These are phyloP conservation scores for Adiantum capillusveneris DNA, from an alignment of 75 land plant genomes.

Conservation along the genomic window DNA sequence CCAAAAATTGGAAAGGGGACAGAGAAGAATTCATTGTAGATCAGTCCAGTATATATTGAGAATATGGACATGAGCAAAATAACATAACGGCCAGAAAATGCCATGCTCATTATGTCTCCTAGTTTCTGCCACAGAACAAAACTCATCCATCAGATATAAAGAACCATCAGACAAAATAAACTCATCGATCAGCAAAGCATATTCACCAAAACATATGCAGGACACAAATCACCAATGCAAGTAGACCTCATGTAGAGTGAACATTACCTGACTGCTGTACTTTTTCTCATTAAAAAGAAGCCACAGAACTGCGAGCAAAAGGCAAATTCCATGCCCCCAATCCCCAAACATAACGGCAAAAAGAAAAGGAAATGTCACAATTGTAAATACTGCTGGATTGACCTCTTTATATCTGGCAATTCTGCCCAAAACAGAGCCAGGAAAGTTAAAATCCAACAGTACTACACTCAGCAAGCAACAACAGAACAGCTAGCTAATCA, in stretches of 20 bases:
- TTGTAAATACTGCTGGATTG: conserved; percentile 85
- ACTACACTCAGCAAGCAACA: too few relatives aligned
- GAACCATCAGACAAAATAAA: too few relatives aligned
- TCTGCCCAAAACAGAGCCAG: conserved; percentile 31
- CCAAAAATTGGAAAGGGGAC: conserved; percentile 76
- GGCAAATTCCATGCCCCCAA: conserved; percentile 95
- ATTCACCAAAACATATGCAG: too few relatives aligned
- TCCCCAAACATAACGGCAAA: conserved; percentile 99
- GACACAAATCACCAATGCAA: too few relatives aligned
- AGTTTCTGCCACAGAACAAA: conserved; percentile 70
- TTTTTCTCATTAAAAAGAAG: conserved; percentile 72
- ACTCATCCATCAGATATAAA: too few relatives aligned
- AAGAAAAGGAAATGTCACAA: conserved; percentile 90
- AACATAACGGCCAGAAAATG: conserved; percentile 90
- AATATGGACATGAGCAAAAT: conserved; percentile 89
- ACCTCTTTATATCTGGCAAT: conserved; percentile 94
- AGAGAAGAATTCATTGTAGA: conserved; percentile 98
- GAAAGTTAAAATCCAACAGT: too few relatives aligned
- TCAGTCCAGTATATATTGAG: conserved; percentile 90
- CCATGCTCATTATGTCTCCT: conserved; percentile 91
- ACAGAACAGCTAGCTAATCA: too few relatives aligned
- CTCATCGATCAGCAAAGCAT: too few relatives aligned
- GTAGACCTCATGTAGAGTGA: too few relatives aligned
- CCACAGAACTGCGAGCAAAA: conserved; percentile 57
- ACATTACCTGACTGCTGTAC: conserved; percentile 61